phyloP scores from a whole-genome alignment of 1,284 basidiomycete species.

The Takashimella tepidaria region DNA sequence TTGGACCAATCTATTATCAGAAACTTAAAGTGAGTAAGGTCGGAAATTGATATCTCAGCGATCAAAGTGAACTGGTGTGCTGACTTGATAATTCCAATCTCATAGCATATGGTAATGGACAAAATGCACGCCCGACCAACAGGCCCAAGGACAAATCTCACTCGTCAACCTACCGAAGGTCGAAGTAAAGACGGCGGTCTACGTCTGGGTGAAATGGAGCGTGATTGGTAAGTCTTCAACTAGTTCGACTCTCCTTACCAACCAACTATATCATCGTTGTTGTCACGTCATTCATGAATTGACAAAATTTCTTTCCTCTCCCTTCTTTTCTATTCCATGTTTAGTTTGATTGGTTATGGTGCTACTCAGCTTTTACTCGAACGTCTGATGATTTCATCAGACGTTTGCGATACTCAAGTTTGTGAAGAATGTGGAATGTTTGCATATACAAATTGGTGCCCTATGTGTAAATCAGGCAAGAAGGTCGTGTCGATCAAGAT shows the following conservation, averaged over 20 bases:
- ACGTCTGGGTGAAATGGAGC: constrained; percentile 97
- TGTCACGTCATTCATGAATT: constrained; percentile 10
- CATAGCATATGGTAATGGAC: constrained; percentile 91
- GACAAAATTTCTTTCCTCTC: constrained; percentile 8
- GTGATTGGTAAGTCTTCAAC: constrained; percentile 65
- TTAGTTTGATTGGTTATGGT: constrained; percentile 81
- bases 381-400: constrained; percentile 95
- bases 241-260: too few species aligned
- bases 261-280: too few species aligned
- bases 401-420: constrained; percentile 95
- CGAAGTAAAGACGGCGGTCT: constrained; percentile 95
- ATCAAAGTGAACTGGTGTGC: background rate
- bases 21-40: constrained; percentile 45
- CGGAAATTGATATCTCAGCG: background rate
- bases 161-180: constrained; percentile 97
- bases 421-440: constrained; percentile 92
- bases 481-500: constrained; percentile 95
- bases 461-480: constrained; percentile 93
- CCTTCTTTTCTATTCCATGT: constrained; percentile 1
- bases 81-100: constrained; percentile 50
- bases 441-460: constrained; percentile 90
- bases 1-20: constrained; percentile 98
- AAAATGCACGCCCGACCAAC: constrained; percentile 99
- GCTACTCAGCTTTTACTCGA: constrained; percentile 94
- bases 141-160: constrained; percentile 92